These are phyloP conservation scores for Mycocentrospora acerina DNA, from an alignment of 2,329 filamentous ascomycete species.

Conservation along the genomic window DNA sequence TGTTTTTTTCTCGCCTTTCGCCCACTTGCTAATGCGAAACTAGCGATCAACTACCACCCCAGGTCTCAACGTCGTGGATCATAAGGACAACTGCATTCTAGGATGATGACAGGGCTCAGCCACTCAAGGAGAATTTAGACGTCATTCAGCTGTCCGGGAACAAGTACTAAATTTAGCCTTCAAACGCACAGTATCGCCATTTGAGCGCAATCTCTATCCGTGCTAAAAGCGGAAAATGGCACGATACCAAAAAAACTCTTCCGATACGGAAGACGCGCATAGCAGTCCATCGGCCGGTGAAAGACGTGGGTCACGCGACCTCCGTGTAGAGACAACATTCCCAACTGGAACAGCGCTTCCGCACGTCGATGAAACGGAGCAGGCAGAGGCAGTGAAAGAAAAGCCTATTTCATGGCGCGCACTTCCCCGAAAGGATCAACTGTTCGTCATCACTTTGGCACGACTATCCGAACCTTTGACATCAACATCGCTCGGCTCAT, in stretches of 20 bases:
- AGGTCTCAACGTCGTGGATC: too few species aligned
- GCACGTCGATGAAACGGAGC: conserved; percentile 24
- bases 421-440: conserved; percentile 74
- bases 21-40: too few species aligned
- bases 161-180: too few species aligned
- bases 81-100: too few species aligned
- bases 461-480: conserved; percentile 80
- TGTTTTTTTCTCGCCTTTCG: too few species aligned
- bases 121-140: too few species aligned
- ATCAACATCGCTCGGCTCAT: conserved; percentile 64
- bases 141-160: too few species aligned
- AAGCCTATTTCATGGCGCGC: conserved; percentile 67
- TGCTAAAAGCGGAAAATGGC: not conserved
- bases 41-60: too few species aligned
- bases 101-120: too few species aligned
- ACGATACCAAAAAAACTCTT: not conserved
- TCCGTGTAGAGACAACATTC: conserved; percentile 23
- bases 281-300: not conserved
- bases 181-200: too few species aligned
- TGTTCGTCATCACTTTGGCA: conserved; percentile 74
- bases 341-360: conserved; percentile 17
- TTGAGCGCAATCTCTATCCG: too few species aligned
- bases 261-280: conserved; percentile 4
- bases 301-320: conserved; percentile 9
- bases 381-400: conserved; percentile 35